A percentile compares a stretch with the other conserved stretches of the same genome.
Evolutionary conservation across 176 grass and related monocot species (phyloP).

Genomic region (Neostapfia colusana): DNA sequence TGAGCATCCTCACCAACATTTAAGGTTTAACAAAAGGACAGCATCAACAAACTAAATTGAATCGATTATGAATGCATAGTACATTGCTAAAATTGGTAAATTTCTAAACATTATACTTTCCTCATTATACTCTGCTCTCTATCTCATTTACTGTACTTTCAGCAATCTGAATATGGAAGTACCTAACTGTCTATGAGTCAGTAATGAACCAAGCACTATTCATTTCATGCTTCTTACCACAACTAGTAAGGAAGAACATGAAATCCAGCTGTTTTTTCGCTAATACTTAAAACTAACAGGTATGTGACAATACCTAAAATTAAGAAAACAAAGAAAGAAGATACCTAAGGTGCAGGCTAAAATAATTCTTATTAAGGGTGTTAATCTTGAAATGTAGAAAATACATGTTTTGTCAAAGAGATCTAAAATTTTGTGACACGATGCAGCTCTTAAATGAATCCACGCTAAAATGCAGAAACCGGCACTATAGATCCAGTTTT

Average conservation of each 20-base stretch:
- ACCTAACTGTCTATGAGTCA: neutral
- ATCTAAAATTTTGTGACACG: neutral
- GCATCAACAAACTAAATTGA: neutral
- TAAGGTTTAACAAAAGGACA: no score
- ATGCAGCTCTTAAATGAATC: neutral
- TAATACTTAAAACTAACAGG: neutral
- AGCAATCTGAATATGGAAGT: neutral
- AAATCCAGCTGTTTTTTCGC: neutral
- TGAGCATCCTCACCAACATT: no score
- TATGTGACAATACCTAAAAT: neutral
- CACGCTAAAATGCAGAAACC: neutral
- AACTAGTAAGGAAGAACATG: neutral
- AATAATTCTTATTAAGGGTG: neutral
- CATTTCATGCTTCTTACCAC: neutral
- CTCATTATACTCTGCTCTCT: neutral
- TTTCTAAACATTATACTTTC: neutral
- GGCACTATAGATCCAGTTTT: neutral
- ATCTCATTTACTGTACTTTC: neutral
- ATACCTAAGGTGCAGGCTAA: neutral
- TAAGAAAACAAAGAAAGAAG: neutral
- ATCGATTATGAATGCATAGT: neutral
- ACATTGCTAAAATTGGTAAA: neutral
- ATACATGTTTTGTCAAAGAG: neutral
- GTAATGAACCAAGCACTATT: neutral
- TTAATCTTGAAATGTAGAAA: neutral